Evolutionary conservation across 306 rosid species (phyloP).

Genomic region (Trifolium fragiferum): DNA sequence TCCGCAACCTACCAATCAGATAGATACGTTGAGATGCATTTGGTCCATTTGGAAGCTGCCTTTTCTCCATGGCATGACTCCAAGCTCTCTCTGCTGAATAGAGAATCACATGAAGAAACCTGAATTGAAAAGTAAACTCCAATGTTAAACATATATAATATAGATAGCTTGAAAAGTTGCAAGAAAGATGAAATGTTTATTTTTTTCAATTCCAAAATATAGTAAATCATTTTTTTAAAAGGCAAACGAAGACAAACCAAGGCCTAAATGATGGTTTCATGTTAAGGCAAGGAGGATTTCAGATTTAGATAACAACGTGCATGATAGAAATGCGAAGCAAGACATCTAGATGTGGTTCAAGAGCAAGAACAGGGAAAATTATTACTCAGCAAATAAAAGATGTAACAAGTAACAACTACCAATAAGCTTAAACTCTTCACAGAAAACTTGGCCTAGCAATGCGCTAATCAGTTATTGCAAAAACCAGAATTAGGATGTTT

Average conservation of each 20-base stretch:
- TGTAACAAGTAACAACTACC: neutral
- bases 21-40: constrained; percentile 82
- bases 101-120: constrained; percentile 91
- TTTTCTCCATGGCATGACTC: constrained; percentile 99
- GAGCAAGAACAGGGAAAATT: neutral
- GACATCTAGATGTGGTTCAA: constrained; percentile 19
- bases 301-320: constrained; percentile 14
- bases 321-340: constrained; percentile 3
- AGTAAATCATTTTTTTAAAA: neutral
- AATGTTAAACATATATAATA: neutral
- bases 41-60: constrained; percentile 96
- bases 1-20: constrained; percentile 97
- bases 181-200: constrained; percentile 13
- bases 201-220: neutral
- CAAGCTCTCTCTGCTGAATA: constrained; percentile 97
- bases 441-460: neutral
- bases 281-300: constrained; percentile 11
- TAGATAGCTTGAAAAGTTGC: neutral
- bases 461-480: neutral
- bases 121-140: constrained; percentile 45
- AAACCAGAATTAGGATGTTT: neutral
- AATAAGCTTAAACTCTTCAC: constrained; percentile 3
- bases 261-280: constrained; percentile 25
- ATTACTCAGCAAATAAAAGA: neutral
- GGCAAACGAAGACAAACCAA: constrained; percentile 7